Evolutionary conservation across 2,329 filamentous ascomycete genomes (phyloP).

Genomic region (Penicillium sp.): DNA sequence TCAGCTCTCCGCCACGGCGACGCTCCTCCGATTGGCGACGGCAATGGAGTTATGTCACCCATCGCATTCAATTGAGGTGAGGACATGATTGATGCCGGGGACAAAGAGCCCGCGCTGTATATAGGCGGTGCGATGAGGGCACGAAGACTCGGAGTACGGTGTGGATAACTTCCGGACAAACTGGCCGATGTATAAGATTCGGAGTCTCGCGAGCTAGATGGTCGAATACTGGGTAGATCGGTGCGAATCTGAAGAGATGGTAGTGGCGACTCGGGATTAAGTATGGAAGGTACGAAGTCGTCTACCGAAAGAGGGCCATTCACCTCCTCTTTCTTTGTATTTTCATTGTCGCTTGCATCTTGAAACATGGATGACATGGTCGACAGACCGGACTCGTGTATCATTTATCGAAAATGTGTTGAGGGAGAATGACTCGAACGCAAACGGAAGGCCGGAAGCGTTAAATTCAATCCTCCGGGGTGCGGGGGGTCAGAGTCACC

Average conservation of each 20-base stretch:
- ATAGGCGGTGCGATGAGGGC: conserved; percentile 37
- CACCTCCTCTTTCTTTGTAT: neutral
- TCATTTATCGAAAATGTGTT: neutral
- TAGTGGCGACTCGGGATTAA: conserved; percentile 13
- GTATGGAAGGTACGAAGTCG: conserved; percentile 8
- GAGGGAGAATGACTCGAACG: conserved; percentile 2
- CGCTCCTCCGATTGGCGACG: conserved; percentile 61
- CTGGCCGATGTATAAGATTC: conserved; percentile 34
- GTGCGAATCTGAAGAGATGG: conserved; percentile 38
- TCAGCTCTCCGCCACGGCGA: conserved; percentile 51
- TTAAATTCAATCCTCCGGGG: neutral
- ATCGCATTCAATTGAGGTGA: conserved; percentile 73
- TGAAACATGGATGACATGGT: conserved; percentile 7
- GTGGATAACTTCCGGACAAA: conserved; percentile 42
- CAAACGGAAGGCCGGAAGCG: conserved; percentile 5
- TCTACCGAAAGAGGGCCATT: conserved; percentile 8
- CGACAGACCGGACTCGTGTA: neutral
- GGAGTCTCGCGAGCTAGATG: conserved; percentile 30
- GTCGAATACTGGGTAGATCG: conserved; percentile 27
- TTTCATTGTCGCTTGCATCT: conserved; percentile 14
- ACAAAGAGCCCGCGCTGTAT: conserved; percentile 45
- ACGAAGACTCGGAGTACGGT: conserved; percentile 46
- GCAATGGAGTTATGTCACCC: conserved; percentile 74
- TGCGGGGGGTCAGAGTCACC: conserved; percentile 3
- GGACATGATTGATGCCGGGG: conserved; percentile 65